phyloP scores from a whole-genome alignment of 495 filamentous ascomycete species.

The Tricharina praecox region DNA sequence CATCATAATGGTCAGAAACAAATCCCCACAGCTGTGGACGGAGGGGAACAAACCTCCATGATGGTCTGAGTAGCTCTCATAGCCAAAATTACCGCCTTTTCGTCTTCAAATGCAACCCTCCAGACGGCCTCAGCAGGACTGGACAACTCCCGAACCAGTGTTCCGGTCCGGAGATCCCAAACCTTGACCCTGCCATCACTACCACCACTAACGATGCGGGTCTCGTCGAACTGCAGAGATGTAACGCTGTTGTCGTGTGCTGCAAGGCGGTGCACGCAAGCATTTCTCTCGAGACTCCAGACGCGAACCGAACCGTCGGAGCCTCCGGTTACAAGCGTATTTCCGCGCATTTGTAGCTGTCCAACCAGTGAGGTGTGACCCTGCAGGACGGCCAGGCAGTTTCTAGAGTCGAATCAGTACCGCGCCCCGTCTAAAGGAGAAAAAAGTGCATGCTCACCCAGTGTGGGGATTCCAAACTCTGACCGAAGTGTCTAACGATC shows the following conservation, averaged over 20 bases:
- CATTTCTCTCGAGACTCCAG: constrained; percentile 79
- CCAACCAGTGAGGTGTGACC: constrained; percentile 93
- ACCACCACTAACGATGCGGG: constrained; percentile 81
- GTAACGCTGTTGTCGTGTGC: constrained; percentile 99
- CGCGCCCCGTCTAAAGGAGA: constrained; percentile 2
- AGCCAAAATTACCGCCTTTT: constrained; percentile 94
- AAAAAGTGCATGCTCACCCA: constrained; percentile 41
- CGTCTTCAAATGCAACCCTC: constrained; percentile 94
- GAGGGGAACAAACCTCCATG: constrained; percentile 63
- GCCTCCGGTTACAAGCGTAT: constrained; percentile 88
- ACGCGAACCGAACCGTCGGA: constrained; percentile 90
- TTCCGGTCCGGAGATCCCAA: constrained; percentile 84
- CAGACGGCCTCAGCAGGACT: constrained; percentile 85
- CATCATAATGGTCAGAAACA: constrained; percentile 11
- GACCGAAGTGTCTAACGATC: constrained; percentile 91
- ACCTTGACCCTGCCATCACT: constrained; percentile 94
- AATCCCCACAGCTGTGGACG: constrained; percentile 6
- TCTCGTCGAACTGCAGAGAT: constrained; percentile 89
- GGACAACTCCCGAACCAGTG: constrained; percentile 77
- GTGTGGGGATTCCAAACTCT: constrained; percentile 88
- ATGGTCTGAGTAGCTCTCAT: constrained; percentile 65
- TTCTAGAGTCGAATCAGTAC: constrained; percentile 32
- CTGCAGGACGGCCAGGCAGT: constrained; percentile 82
- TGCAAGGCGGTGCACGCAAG: constrained; percentile 78
- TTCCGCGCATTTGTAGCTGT: constrained; percentile 87